phyloP scores from a whole-genome alignment of 2,329 filamentous ascomycete genomes.

The Nemania sp. region DNA sequence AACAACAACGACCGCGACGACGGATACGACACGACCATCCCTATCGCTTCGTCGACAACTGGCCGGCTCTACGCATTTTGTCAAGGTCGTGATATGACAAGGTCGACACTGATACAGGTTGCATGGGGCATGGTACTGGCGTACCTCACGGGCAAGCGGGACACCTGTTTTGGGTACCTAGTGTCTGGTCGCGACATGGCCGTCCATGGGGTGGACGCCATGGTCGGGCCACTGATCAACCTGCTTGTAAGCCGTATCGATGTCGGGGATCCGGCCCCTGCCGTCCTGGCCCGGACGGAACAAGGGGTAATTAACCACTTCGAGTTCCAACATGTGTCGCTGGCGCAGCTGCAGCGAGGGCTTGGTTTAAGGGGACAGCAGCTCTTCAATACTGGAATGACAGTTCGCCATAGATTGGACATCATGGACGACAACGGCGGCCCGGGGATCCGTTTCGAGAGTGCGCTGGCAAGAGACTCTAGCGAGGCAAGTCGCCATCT shows the following conservation, averaged over 20 bases:
- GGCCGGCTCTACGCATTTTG: not conserved
- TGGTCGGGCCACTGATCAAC: conserved; percentile 7
- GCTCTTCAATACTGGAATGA: not conserved
- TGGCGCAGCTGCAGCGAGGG: conserved; percentile 2
- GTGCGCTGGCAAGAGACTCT: not conserved
- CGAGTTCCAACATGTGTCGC: conserved; percentile 3
- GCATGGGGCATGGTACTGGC: conserved; percentile 6
- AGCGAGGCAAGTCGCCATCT: not conserved
- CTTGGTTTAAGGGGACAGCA: not conserved
- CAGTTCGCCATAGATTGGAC: not conserved
- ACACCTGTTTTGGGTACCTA: conserved; percentile 12
- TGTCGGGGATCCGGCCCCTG: not conserved
- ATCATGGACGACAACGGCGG: not conserved
- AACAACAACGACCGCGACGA: not conserved
- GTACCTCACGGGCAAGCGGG: not conserved
- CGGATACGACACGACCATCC: not conserved
- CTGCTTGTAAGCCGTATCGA: conserved; percentile 4
- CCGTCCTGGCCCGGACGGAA: not conserved
- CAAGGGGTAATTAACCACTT: not conserved
- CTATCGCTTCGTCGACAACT: not conserved
- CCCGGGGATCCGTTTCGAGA: not conserved
- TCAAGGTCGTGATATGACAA: not conserved
- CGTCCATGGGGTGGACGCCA: conserved; percentile 1
- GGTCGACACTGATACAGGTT: not conserved
- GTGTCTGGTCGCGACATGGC: conserved; percentile 6